Base-by-base conservation (phyloP, 495 filamentous ascomycete genomes). In the Tuber calosporum region DNA sequence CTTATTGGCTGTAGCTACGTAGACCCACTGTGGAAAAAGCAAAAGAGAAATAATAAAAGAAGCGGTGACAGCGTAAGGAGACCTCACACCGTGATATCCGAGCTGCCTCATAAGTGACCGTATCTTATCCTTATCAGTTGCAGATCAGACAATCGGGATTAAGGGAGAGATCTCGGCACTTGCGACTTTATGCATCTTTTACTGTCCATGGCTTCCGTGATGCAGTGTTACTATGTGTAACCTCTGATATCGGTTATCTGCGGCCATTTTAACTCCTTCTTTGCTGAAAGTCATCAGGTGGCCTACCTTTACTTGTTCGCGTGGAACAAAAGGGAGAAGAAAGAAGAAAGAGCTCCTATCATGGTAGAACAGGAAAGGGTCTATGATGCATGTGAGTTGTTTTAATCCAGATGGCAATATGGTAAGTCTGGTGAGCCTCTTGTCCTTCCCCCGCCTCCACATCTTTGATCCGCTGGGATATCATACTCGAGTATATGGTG, bases 111-210 rank as follows among this genome's bases (percentile, higher is more conserved):
- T 17, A 13, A 30, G 53, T 30, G 53, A 30, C n/a, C 0, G 53
- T 58, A 26, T 62, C 53, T 30, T n/a, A 62, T 62, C 3, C 53
- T 62, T 62, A 62, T 62, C 53, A 30, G 53, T 62, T 62, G n/a
- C 26, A 62, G 53, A 62, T 62, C n/a, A 4, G 53, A 15, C n/a
- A 17, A 62, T 62, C 53, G 53, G 53, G 5, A 17, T 62, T 15
- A 5, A 53, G 53, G 26, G 9, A 30, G 26, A 62, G 26, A 62
- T 62, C 53, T 62, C 53, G 53, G 53, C 53, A 30, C 53, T 62
- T 62, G 53, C n/a, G 9, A 30, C 26, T 0, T 3, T 1, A 53
- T n/a, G 1, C 53, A 26, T 2, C 9, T 0, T 26, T 58, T 2
- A 5, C n/a, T n/a, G n/a, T n/a, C n/a, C n/a, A n/a, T n/a, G n/a